Evolutionary conservation across 1,284 basidiomycete genomes (phyloP), one percentile per base, ranked within the genome.

Genomic region (Tetrapyrgos nigripes): DNA sequence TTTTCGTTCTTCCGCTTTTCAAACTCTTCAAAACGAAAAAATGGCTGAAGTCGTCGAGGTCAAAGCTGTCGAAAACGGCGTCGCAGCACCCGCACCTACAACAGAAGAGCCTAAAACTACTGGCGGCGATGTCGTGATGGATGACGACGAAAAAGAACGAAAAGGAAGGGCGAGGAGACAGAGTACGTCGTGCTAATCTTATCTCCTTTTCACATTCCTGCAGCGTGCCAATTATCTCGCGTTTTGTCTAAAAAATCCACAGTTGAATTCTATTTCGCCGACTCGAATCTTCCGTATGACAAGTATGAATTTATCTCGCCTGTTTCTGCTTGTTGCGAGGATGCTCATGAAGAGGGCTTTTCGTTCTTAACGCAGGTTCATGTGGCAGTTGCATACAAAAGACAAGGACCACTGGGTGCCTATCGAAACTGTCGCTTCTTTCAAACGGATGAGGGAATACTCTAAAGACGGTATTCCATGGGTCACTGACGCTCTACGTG

Each of bases 201-300:
- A 26, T 37, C 1, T 24, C 24, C 29, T 27, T 17, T 50, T 49
- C 45, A 35, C 27, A 54, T 29, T 26, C 24, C 10, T 24, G 14
- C 24, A 28, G 46, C n/a, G 11, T 19, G 19, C 9, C 4, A 24
- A n/a, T 49, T 31, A 8, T 48, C 48, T 31, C 21, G 3, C 11
- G 14, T 13, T 21, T 11, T 31, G 11, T 13, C 3, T 29, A n/a
- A n/a, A 40, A 40, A 40, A 40, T 13, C 2, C 59, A 5, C 58
- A 97, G 96, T 98, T 70, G 94, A 97, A 75, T 99, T 98, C 77
- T 99, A 99, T 83, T 96, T 99, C 77, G 92, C 92, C 53, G 94
- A 97, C 76, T 87, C 95, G 29, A 99, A 99, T 78, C 85, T 99
- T 50, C 97, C 97, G 13, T 96, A 89, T 68, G 97, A 98, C 86